A percentile compares a stretch with the other conserved stretches of the same genome.
Conservation (phyloP, 345 rosid species). For the Schrenkiella parvula region DNA sequence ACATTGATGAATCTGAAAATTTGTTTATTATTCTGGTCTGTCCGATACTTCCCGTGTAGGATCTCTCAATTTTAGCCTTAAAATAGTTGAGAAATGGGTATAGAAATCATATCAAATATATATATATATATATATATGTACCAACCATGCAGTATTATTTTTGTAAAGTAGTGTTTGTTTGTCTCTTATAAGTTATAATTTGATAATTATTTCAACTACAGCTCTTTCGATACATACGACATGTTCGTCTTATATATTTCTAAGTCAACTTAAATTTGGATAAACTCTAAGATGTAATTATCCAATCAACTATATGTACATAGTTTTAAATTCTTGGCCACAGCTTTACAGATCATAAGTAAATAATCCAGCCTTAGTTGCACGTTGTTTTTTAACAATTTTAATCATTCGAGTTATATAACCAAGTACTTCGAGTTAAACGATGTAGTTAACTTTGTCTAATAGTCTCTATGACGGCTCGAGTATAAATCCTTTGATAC, state of each 20-base stretch:
- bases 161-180: constrained; percentile 2
- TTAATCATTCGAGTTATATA: constrained; percentile 19
- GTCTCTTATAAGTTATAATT: constrained; percentile 12
- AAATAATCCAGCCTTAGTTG: constrained; percentile 20
- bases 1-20: background rate
- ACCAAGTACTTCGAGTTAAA: background rate
- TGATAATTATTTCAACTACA: background rate
- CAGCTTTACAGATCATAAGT: constrained; percentile 28
- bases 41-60: background rate
- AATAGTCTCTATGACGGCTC: background rate
- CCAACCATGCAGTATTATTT: background rate
- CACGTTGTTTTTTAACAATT: constrained; percentile 2
- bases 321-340: background rate
- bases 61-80: background rate
- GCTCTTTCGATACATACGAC: constrained; percentile 4
- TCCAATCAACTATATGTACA: constrained; percentile 2
- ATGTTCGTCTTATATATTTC: constrained; percentile 18
- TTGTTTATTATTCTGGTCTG: background rate
- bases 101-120: too few species aligned
- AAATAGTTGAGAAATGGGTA: background rate
- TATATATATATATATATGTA: background rate
- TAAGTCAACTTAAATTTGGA: constrained; percentile 27
- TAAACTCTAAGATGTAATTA: constrained; percentile 8
- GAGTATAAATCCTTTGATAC: background rate
- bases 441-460: background rate